Conservation (phyloP, 2,329 filamentous ascomycete species). For the Balansia obtecta region DNA sequence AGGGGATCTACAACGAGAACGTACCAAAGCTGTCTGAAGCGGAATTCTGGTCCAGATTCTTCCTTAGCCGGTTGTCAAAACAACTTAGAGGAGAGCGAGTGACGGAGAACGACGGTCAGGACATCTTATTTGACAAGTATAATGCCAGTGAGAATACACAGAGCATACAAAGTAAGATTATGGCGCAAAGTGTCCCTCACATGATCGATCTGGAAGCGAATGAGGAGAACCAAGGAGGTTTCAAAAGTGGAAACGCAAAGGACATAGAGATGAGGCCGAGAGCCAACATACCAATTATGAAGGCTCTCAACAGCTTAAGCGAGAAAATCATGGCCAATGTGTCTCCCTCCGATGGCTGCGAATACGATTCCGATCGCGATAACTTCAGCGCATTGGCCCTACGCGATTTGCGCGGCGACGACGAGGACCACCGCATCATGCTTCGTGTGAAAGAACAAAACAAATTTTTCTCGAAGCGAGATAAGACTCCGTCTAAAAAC, state of each 20-base stretch:
- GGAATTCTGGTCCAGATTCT: constrained; percentile 91
- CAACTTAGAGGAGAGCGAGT: constrained; percentile 84
- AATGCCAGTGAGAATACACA: constrained; percentile 57
- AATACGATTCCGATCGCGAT: constrained; percentile 53
- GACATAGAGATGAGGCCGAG: constrained; percentile 82
- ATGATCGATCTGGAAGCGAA: constrained; percentile 91
- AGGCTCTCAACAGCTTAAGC: constrained; percentile 78
- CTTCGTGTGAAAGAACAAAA: constrained; percentile 83
- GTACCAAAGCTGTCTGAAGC: constrained; percentile 69
- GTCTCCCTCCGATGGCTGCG: constrained; percentile 60
- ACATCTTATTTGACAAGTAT: constrained; percentile 77
- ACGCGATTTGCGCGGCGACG: constrained; percentile 65
- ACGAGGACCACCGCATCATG: constrained; percentile 63
- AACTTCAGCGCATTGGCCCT: constrained; percentile 65
- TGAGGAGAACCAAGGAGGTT: constrained; percentile 84
- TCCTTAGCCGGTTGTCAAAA: constrained; percentile 80
- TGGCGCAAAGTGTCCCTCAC: constrained; percentile 61
- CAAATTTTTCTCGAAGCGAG: constrained; percentile 59
- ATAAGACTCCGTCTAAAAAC: constrained; percentile 33
- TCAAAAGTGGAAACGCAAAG: constrained; percentile 69
- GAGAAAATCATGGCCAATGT: constrained; percentile 90
- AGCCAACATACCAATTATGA: constrained; percentile 74
- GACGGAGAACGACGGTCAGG: constrained; percentile 60
- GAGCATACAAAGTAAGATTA: constrained; percentile 38
- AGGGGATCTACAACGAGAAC: constrained; percentile 84